A percentile compares a stretch with the other conserved stretches of the same genome.
phyloP scores from a whole-genome alignment of 352 stramenopile species.

The Pythium phragmiticola region DNA sequence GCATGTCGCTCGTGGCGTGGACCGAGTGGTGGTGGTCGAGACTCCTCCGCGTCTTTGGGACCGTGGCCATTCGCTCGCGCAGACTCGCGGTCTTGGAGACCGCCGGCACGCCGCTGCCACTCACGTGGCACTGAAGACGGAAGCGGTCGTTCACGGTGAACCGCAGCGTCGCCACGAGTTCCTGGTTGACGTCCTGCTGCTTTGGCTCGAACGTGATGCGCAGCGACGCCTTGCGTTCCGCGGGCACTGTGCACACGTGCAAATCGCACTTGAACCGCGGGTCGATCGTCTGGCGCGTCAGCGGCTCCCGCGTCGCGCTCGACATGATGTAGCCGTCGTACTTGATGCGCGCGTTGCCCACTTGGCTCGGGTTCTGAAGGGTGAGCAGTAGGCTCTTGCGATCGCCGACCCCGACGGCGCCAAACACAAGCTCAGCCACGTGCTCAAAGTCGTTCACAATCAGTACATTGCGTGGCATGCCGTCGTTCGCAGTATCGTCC shows the following conservation, averaged over 20 bases:
- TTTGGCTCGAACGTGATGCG: constrained; percentile 65
- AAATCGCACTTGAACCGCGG: constrained; percentile 70
- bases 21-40: not conserved
- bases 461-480: constrained; percentile 25
- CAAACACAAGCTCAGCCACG: constrained; percentile 50
- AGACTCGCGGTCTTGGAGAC: constrained; percentile 4
- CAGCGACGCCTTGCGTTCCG: constrained; percentile 49
- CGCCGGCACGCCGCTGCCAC: constrained; percentile 15
- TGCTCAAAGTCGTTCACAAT: constrained; percentile 48
- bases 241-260: constrained; percentile 66
- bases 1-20: not conserved
- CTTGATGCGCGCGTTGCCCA: constrained; percentile 60
- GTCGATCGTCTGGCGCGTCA: constrained; percentile 17
- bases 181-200: constrained; percentile 36
- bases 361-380: constrained; percentile 58
- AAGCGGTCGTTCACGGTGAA: constrained; percentile 70
- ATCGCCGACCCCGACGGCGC: constrained; percentile 45
- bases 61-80: constrained; percentile 12
- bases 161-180: constrained; percentile 43
- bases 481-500: constrained; percentile 1
- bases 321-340: constrained; percentile 62
- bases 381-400: constrained; percentile 46
- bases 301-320: constrained; percentile 16
- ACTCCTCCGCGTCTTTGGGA: not conserved
- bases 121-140: constrained; percentile 50